Evolutionary conservation across 106 monocot species (phyloP).

Genomic region (Acorus gramineus): DNA sequence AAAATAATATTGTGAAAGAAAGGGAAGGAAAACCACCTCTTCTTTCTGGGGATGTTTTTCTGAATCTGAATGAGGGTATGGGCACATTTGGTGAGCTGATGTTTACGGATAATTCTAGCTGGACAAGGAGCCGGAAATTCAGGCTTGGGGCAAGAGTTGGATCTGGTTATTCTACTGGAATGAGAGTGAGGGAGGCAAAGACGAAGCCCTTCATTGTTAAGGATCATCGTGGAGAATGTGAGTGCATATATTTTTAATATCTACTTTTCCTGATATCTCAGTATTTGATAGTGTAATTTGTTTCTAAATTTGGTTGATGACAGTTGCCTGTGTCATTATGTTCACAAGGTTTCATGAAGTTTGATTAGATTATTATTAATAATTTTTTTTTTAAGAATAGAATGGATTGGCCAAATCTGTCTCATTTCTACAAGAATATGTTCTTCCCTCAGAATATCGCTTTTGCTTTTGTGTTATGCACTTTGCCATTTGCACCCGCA

Average conservation of each 20-base stretch:
- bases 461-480: no score
- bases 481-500: no score
- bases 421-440: no score
- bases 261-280: neutral
- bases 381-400: no score
- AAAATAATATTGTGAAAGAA: constrained; percentile 79
- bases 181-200: constrained; percentile 67
- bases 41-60: constrained; percentile 56
- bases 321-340: no score
- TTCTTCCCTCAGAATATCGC: no score
- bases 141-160: constrained; percentile 75
- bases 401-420: no score
- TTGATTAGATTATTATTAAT: no score
- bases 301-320: no score
- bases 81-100: constrained; percentile 61
- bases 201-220: constrained; percentile 87
- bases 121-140: constrained; percentile 91
- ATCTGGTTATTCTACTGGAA: constrained; percentile 50
- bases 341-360: no score
- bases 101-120: constrained; percentile 98
- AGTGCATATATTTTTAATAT: constrained; percentile 19
- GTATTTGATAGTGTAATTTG: no score
- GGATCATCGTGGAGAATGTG: constrained; percentile 98
- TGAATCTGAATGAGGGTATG: constrained; percentile 57
- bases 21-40: constrained; percentile 79